Evolutionary conservation across 139 green algal genomes (phyloP).

Genomic region (Tetradesmus obliquus): DNA sequence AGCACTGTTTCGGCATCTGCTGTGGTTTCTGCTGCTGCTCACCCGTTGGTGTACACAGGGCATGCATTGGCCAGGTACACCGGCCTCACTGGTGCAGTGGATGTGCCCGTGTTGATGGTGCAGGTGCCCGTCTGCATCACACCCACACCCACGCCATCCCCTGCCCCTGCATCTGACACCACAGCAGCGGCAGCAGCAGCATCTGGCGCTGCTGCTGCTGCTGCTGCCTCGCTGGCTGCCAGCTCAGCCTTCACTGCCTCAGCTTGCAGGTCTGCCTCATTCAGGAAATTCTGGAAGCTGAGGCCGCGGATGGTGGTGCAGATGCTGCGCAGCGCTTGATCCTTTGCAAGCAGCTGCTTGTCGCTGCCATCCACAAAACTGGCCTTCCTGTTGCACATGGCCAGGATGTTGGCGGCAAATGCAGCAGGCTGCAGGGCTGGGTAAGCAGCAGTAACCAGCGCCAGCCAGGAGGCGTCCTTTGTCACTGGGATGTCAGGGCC

Average conservation of each 20-base stretch:
- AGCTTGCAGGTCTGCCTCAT: neutral
- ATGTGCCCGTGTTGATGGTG: neutral
- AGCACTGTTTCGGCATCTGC: neutral
- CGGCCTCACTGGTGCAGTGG: neutral
- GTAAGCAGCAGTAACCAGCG: neutral
- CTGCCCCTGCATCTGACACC: neutral
- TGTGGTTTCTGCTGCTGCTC: neutral
- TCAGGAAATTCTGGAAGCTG: neutral
- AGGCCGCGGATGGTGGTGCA: neutral
- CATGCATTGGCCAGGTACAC: neutral
- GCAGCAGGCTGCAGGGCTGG: neutral
- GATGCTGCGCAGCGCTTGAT: neutral
- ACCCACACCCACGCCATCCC: neutral
- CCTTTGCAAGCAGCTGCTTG: neutral
- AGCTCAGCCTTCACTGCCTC: neutral
- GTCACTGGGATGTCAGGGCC: neutral
- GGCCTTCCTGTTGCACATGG: neutral
- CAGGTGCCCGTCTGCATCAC: neutral
- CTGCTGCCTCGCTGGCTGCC: neutral
- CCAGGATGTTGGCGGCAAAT: conserved; percentile 4
- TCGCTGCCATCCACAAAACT: neutral
- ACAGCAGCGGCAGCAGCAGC: neutral
- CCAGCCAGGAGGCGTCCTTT: neutral
- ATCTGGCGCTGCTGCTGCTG: neutral
- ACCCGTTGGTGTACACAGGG: conserved; percentile 7